Percentiles rank a stretch among this genome's conserved stretches.
These are phyloP conservation scores for Thozetella sp. DNA, from an alignment of 495 filamentous ascomycete genomes.

Conservation along the genomic window DNA sequence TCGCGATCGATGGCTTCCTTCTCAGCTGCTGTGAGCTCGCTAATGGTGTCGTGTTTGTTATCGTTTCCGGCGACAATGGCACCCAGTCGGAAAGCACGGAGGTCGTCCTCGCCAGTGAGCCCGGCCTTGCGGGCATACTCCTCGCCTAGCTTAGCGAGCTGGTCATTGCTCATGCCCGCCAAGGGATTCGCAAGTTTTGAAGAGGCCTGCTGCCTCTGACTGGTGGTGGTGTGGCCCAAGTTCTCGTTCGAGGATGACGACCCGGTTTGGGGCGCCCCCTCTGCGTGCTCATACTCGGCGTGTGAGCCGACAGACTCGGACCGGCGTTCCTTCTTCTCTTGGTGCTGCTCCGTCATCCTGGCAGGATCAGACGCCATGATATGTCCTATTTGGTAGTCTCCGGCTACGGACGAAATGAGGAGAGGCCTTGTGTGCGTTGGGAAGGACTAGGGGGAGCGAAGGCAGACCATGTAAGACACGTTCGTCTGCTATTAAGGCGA, in stretches of 20 bases:
- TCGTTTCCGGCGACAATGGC: conserved; percentile 60
- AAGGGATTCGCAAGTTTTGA: conserved; percentile 68
- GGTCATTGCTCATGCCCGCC: conserved; percentile 58
- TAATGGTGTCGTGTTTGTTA: conserved; percentile 50
- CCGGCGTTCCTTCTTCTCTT: not conserved
- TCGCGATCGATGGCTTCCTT: conserved; percentile 61
- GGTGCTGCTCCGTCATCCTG: not conserved
- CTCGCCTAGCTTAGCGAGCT: conserved; percentile 64
- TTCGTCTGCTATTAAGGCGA: too few relatives aligned
- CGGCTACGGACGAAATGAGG: not conserved
- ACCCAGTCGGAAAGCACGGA: conserved; percentile 71
- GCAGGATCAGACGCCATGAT: not conserved
- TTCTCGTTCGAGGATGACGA: not conserved
- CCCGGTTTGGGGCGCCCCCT: not conserved
- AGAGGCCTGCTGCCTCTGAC: conserved; percentile 24
- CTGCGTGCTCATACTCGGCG: not conserved
- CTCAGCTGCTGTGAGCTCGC: conserved; percentile 59
- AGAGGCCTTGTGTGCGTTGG: too few relatives aligned
- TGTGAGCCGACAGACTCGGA: not conserved
- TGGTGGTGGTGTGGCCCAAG: conserved; percentile 3
- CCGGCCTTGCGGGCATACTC: conserved; percentile 65
- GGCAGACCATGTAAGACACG: not conserved
- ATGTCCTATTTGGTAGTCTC: not conserved
- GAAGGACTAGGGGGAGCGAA: not conserved
- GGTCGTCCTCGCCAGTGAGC: conserved; percentile 63